Evolutionary conservation across 1,284 basidiomycete genomes (phyloP), one percentile per base, ranked within the genome.

Genomic region (Heterobasidion irregulare): DNA sequence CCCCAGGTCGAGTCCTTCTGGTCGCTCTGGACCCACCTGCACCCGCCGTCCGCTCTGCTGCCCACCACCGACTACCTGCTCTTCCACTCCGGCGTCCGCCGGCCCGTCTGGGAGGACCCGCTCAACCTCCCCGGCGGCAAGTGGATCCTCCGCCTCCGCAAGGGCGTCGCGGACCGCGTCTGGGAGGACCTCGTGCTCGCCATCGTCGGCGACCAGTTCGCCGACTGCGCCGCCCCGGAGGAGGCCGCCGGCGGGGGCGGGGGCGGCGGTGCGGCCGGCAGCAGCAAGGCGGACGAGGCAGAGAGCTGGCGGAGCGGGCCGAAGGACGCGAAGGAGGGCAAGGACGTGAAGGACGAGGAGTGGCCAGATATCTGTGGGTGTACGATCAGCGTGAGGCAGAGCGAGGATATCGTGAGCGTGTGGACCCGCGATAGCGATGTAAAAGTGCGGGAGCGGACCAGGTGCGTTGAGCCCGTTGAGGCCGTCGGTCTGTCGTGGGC

Each of bases 41-140:
- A 84, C 33, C 80, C 85, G 3, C 90, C 89, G 0, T 89, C 86
- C 2, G 74, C 75, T 8, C 75, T 91, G 33, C 74, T 80, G 19
- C 88, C 90, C 16, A 92, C 89, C 4, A 91, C 89, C 6, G 89
- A 92, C 69, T 90, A 90, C 60, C 81, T 94, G 50, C 78, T 94
- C 58, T 94, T 94, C 72, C 91, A 92, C 65, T 75, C 82, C 2
- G 86, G 85, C 50, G 75, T 94, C 53, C 83, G 83, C 35, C 78
- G 91, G 56, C 92, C 92, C 1, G 87, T 94, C 8, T 94, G 92
- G 92, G 92, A 94, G 68, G 92, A 94, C 69, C 89, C 90, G 2
- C 74, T 92, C 55, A 94, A 94, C 68, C 72, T 86, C 52, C 68
- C 80, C n/a, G 92, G 92, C 33, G 92, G 92, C n/a, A 94, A 94